These are phyloP conservation scores for Morella rubra DNA, from an alignment of 306 rosid species.

Conservation along the genomic window DNA sequence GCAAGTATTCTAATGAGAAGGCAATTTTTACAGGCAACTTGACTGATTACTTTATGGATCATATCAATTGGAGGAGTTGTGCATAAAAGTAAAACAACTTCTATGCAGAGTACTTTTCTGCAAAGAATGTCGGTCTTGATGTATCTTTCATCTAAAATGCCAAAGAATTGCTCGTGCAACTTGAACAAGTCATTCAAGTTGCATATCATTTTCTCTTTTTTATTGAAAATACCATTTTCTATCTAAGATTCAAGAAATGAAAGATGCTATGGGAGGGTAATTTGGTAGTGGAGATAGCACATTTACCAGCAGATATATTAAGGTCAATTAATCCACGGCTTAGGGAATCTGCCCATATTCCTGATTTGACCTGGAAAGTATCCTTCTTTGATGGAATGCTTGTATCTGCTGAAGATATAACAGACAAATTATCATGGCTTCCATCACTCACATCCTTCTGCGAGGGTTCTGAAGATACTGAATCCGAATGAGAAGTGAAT, in stretches of 20 bases:
- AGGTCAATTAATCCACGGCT: conserved; percentile 99
- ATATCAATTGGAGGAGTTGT: not conserved
- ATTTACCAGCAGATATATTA: conserved; percentile 95
- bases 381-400: conserved; percentile 55
- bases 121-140: not conserved
- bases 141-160: not conserved
- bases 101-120: not conserved
- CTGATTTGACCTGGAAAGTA: conserved; percentile 83
- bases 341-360: conserved; percentile 95
- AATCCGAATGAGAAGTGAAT: conserved; percentile 61
- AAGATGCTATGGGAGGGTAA: conserved; percentile 6
- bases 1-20: conserved; percentile 28
- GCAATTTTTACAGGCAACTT: conserved; percentile 10
- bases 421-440: conserved; percentile 37
- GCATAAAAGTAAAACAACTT: not conserved
- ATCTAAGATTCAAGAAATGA: not conserved
- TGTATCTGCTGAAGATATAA: conserved; percentile 41
- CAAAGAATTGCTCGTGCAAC: not conserved
- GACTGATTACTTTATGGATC: not conserved
- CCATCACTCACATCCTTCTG: conserved; percentile 41
- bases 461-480: conserved; percentile 57
- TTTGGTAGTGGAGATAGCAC: conserved; percentile 18
- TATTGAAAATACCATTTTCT: no score
- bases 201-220: no score
- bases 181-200: not conserved